Evolutionary conservation across 306 rosid genomes (phyloP).

Genomic region (Quercus cerris): DNA sequence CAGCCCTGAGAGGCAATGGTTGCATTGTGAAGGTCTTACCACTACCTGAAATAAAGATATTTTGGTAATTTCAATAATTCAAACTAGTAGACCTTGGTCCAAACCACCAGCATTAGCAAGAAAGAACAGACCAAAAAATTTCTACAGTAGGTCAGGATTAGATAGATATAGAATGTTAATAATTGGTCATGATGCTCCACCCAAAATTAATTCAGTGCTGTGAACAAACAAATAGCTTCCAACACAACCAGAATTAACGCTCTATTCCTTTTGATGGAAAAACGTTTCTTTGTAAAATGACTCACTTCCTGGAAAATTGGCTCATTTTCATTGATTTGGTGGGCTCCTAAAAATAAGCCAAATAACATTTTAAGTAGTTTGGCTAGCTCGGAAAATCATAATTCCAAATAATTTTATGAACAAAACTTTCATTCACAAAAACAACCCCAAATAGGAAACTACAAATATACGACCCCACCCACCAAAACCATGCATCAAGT

Average conservation of each 20-base stretch:
- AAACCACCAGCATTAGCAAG: not conserved
- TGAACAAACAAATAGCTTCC: not conserved
- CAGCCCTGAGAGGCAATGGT: conserved; percentile 95
- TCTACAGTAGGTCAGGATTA: not conserved
- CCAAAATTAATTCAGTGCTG: not conserved
- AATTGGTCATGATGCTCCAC: not conserved
- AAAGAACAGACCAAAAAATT: not conserved
- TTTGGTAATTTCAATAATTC: conserved; percentile 20
- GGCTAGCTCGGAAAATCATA: too few relatives aligned
- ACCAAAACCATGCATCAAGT: too few relatives aligned
- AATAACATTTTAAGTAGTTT: too few relatives aligned
- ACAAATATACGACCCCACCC: too few relatives aligned
- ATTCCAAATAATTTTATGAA: too few relatives aligned
- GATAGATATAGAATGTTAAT: not conserved
- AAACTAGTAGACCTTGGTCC: not conserved
- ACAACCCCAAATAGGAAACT: too few relatives aligned
- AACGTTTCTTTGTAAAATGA: too few relatives aligned
- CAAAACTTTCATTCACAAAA: too few relatives aligned
- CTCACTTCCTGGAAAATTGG: too few relatives aligned
- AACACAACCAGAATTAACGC: not conserved
- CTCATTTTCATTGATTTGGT: too few relatives aligned
- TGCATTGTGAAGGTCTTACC: conserved; percentile 98
- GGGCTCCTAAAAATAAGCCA: too few relatives aligned
- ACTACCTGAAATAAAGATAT: conserved; percentile 63
- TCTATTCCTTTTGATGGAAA: not conserved